Percentiles rank a stretch among this genome's conserved stretches.
phyloP scores from a whole-genome alignment of 2,329 filamentous ascomycete species.

The Phialophora tarda region DNA sequence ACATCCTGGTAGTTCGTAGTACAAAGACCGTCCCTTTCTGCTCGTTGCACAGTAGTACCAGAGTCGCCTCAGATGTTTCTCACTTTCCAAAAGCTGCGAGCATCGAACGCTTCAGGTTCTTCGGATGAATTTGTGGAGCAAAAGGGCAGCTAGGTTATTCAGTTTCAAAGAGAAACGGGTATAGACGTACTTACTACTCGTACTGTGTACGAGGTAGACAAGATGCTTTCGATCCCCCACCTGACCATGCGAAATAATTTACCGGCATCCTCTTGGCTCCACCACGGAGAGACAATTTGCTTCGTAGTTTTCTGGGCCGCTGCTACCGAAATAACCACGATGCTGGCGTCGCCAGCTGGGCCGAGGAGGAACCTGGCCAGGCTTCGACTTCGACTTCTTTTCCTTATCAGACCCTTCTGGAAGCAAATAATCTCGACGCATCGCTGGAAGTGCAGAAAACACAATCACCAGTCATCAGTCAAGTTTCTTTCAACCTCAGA shows the following conservation, averaged over 20 bases:
- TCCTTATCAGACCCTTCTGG: conserved; percentile 8
- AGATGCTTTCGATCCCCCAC: conserved; percentile 16
- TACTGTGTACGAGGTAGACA: neutral
- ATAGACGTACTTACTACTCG: too few relatives aligned
- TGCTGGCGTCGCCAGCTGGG: neutral
- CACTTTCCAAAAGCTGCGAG: neutral
- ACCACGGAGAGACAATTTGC: conserved; percentile 23
- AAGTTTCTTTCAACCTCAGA: neutral
- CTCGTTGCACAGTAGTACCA: neutral
- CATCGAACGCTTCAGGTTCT: neutral
- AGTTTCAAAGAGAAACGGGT: neutral
- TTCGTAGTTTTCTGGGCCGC: conserved; percentile 4
- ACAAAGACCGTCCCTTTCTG: neutral
- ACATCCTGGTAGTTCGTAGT: neutral
- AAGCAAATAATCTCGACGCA: neutral
- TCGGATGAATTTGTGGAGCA: neutral
- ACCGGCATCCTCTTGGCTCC: conserved; percentile 19
- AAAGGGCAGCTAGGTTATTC: neutral
- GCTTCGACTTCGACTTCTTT: conserved; percentile 19
- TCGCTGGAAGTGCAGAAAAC: neutral
- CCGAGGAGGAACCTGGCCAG: neutral
- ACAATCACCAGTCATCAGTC: neutral
- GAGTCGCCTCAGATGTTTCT: neutral
- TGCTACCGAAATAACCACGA: neutral
- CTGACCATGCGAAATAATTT: conserved; percentile 20